Evolutionary conservation across 2,329 filamentous ascomycete species (phyloP).

Genomic region (Penicillium sp.): DNA sequence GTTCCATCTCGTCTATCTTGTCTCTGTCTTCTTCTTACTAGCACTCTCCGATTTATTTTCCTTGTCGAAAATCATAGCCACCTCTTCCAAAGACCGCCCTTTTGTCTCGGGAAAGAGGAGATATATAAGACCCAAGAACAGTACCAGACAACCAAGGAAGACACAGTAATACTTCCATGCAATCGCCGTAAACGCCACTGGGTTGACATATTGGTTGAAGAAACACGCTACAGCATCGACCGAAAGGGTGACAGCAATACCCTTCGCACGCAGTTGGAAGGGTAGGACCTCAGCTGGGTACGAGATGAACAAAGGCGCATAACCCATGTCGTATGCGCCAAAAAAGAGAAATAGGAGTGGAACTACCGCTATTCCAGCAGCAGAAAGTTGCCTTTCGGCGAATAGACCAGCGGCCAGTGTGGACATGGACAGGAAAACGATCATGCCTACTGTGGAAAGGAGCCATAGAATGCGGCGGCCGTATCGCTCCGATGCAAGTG

Average conservation of each 20-base stretch:
- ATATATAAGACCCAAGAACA: slow-evolving; percentile 36
- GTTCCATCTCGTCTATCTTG: neutral
- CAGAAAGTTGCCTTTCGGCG: slow-evolving; percentile 19
- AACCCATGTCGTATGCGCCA: slow-evolving; percentile 31
- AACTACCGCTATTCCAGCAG: slow-evolving; percentile 32
- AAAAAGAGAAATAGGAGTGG: slow-evolving; percentile 37
- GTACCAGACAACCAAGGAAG: slow-evolving; percentile 36
- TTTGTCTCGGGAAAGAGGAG: slow-evolving; percentile 37
- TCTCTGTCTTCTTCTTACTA: neutral
- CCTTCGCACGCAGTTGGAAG: slow-evolving; percentile 37
- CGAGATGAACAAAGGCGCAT: slow-evolving; percentile 26
- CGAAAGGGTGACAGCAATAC: slow-evolving; percentile 28
- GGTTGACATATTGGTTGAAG: slow-evolving; percentile 46
- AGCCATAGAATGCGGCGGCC: slow-evolving; percentile 24
- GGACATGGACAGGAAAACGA: slow-evolving; percentile 23
- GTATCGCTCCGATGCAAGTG: slow-evolving; percentile 22
- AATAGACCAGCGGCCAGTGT: slow-evolving; percentile 23
- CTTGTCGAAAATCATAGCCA: slow-evolving; percentile 21
- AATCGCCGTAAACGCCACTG: slow-evolving; percentile 39
- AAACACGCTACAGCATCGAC: slow-evolving; percentile 29
- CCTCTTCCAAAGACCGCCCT: slow-evolving; percentile 23
- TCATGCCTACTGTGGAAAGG: slow-evolving; percentile 18
- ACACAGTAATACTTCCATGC: slow-evolving; percentile 45
- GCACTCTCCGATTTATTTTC: neutral
- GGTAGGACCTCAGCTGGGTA: slow-evolving; percentile 36